phyloP scores from a whole-genome alignment of 495 filamentous ascomycete genomes.

The Rhizodiscina lignyota region DNA sequence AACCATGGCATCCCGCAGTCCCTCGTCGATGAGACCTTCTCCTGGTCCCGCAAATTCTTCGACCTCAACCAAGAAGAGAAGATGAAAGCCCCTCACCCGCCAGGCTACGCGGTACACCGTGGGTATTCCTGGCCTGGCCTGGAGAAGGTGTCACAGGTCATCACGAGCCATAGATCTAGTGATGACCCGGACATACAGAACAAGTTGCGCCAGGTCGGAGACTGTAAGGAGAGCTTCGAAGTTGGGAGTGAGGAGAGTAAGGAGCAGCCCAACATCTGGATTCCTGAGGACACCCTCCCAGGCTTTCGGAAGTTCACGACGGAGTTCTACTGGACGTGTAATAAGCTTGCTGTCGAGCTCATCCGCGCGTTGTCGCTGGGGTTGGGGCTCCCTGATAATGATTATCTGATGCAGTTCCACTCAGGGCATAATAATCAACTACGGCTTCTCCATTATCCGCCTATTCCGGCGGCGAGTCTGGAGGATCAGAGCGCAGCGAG shows the following conservation, averaged over 20 bases:
- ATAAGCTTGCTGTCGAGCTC: constrained; percentile 8
- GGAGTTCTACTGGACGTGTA: constrained; percentile 23
- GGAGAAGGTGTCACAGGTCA: constrained; percentile 47
- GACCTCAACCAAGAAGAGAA: constrained; percentile 28
- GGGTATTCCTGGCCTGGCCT: constrained; percentile 49
- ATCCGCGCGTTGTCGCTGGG: constrained; percentile 9
- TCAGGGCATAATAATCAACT: constrained; percentile 26
- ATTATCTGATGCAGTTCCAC: constrained; percentile 6
- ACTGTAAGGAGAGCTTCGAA: constrained; percentile 48
- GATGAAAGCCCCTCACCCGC: constrained; percentile 43
- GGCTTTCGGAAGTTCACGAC: constrained; percentile 46
- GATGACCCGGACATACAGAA: constrained; percentile 26
- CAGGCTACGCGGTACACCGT: constrained; percentile 36
- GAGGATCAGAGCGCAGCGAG: neutral
- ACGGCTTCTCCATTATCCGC: constrained; percentile 49
- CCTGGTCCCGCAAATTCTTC: constrained; percentile 23
- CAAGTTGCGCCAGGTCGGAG: constrained; percentile 23
- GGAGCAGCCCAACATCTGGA: constrained; percentile 47
- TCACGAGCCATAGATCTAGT: constrained; percentile 5
- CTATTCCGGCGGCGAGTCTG: constrained; percentile 25
- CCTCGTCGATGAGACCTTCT: constrained; percentile 11
- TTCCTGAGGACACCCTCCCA: constrained; percentile 37
- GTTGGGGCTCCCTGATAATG: constrained; percentile 8
- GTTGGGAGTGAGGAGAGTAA: constrained; percentile 41
- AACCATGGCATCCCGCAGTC: constrained; percentile 10